Evolutionary conservation across 2,329 filamentous ascomycete species (phyloP).

Genomic region (Dendrostoma leiphaemia): DNA sequence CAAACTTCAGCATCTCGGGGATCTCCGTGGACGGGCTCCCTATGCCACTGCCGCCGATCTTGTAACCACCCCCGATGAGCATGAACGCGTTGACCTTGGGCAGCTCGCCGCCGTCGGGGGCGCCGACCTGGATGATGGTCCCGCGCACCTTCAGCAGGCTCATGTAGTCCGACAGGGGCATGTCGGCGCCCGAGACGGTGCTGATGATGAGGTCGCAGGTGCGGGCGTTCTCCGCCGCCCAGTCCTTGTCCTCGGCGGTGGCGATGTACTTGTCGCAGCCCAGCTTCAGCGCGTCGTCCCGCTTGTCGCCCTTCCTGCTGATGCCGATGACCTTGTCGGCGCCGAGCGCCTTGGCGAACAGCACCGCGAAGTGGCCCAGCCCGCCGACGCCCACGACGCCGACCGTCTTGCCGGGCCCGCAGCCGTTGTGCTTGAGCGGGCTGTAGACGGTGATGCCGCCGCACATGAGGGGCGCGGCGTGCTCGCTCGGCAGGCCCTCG

Average conservation of each 20-base stretch:
- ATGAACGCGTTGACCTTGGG: constrained; percentile 51
- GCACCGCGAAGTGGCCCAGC: constrained; percentile 64
- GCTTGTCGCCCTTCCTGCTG: constrained; percentile 50
- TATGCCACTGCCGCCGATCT: constrained; percentile 41
- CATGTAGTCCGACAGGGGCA: constrained; percentile 63
- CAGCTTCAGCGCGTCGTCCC: constrained; percentile 51
- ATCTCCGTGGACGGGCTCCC: constrained; percentile 51
- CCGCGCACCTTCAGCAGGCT: constrained; percentile 57
- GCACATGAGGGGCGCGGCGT: constrained; percentile 63
- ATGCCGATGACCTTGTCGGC: constrained; percentile 59
- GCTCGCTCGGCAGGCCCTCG: constrained; percentile 35
- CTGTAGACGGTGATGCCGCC: constrained; percentile 65
- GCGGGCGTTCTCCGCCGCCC: constrained; percentile 47
- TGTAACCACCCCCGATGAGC: constrained; percentile 53
- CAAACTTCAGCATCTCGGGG: constrained; percentile 56
- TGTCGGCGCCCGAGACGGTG: constrained; percentile 47
- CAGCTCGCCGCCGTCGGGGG: constrained; percentile 50
- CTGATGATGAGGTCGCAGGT: constrained; percentile 56
- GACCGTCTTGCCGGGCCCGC: constrained; percentile 64
- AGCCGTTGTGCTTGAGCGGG: constrained; percentile 60
- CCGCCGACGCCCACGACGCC: constrained; percentile 68
- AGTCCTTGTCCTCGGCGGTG: constrained; percentile 46
- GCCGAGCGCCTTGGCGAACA: constrained; percentile 66
- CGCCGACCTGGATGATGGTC: constrained; percentile 63
- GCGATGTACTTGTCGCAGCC: constrained; percentile 50